phyloP scores from a whole-genome alignment of 2,329 filamentous ascomycete species.

The Nectriaceae sp. region DNA sequence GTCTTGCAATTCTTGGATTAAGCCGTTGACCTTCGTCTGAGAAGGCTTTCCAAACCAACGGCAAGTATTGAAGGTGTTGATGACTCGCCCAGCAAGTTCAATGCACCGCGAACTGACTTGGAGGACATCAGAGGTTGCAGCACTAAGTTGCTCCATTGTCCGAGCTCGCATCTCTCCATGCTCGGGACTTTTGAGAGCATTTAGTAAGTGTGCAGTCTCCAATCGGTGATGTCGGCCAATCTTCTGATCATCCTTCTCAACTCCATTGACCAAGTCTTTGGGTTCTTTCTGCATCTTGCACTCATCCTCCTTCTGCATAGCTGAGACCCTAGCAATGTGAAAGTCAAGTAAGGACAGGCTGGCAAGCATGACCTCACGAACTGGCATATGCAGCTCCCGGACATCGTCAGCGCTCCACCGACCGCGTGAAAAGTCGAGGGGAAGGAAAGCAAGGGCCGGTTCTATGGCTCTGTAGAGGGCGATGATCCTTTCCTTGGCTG shows the following conservation, averaged over 20 bases:
- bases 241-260: conserved; percentile 13
- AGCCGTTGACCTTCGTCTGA: conserved; percentile 19
- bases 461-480: conserved; percentile 38
- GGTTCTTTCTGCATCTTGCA: neutral
- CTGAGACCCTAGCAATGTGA: conserved; percentile 36
- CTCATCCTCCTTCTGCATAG: conserved; percentile 21
- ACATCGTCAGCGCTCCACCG: conserved; percentile 48
- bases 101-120: conserved; percentile 25
- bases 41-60: conserved; percentile 32
- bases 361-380: conserved; percentile 38
- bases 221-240: conserved; percentile 30
- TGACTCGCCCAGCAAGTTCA: conserved; percentile 22
- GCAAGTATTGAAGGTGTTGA: conserved; percentile 30
- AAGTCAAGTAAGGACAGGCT: conserved; percentile 43
- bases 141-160: conserved; percentile 34
- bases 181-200: conserved; percentile 41
- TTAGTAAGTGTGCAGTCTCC: conserved; percentile 35
- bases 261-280: neutral
- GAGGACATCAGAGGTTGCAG: conserved; percentile 30
- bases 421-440: conserved; percentile 47
- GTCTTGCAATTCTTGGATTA: conserved; percentile 19
- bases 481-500: conserved; percentile 31
- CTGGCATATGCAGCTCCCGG: conserved; percentile 34
- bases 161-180: conserved; percentile 31
- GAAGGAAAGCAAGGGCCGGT: conserved; percentile 44